Conservation (phyloP, 2,329 filamentous ascomycete species). For the Chaetomium sp. region DNA sequence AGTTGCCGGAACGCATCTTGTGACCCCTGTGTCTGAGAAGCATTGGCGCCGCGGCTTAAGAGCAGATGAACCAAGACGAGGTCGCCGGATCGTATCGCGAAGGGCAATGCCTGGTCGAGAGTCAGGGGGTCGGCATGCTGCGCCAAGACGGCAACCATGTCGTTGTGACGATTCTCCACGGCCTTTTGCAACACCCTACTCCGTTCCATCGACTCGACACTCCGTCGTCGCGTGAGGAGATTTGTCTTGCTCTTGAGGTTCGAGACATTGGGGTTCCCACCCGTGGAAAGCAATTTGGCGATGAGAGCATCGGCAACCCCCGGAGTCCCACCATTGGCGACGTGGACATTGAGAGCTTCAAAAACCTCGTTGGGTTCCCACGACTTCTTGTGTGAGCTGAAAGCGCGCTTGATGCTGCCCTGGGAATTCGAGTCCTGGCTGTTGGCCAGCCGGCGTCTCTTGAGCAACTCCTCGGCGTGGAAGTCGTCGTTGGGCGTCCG, state of each 20-base stretch:
- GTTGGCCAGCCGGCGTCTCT: conserved; percentile 35
- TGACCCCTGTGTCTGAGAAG: conserved; percentile 41
- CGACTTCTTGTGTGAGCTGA: conserved; percentile 42
- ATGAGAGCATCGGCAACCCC: conserved; percentile 52
- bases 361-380: conserved; percentile 50
- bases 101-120: conserved; percentile 44
- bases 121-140: conserved; percentile 46
- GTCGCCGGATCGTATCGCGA: conserved; percentile 42
- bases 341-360: conserved; percentile 43
- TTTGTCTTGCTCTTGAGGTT: conserved; percentile 42
- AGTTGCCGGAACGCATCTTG: conserved; percentile 48
- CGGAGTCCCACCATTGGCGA: conserved; percentile 43
- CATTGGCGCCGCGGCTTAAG: conserved; percentile 45
- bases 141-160: conserved; percentile 49
- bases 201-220: conserved; percentile 44
- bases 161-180: conserved; percentile 42
- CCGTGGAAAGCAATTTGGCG: conserved; percentile 41
- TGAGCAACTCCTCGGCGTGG: conserved; percentile 48
- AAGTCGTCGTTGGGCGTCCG: conserved; percentile 44
- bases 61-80: conserved; percentile 40
- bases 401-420: conserved; percentile 33
- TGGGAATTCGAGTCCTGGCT: conserved; percentile 27
- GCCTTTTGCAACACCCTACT: conserved; percentile 46
- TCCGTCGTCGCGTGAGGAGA: conserved; percentile 43
- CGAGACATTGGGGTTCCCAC: conserved; percentile 45